Evolutionary conservation across 148 eudicot genomes (phyloP).

Genomic region (Amaranthus cruentus): DNA sequence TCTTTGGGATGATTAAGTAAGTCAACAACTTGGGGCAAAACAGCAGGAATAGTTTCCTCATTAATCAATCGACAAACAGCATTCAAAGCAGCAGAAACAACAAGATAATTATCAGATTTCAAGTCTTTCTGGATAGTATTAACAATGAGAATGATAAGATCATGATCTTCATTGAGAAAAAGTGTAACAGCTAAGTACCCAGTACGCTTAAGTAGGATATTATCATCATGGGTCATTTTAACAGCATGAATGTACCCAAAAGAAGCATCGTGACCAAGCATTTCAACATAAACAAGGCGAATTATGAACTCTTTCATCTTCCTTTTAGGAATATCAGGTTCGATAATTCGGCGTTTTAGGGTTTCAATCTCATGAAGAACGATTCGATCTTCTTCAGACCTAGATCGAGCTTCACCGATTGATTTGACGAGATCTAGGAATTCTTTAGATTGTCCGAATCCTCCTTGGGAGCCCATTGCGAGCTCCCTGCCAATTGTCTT

Average conservation of each 20-base stretch:
- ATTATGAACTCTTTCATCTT: constrained; percentile 88
- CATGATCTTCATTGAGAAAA: constrained; percentile 88
- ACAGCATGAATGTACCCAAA: constrained; percentile 94
- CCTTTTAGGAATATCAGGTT: constrained; percentile 75
- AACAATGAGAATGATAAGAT: constrained; percentile 81
- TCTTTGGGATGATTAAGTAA: constrained; percentile 72
- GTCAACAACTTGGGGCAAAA: constrained; percentile 87
- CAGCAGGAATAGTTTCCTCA: constrained; percentile 96
- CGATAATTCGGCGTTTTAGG: constrained; percentile 53
- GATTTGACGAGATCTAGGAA: constrained; percentile 90
- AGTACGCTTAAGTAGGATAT: constrained; percentile 55
- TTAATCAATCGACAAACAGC: constrained; percentile 85
- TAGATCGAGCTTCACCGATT: constrained; percentile 91
- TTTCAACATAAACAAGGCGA: constrained; percentile 74
- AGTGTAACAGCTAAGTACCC: constrained; percentile 91
- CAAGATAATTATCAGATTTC: constrained; percentile 81
- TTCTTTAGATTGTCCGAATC: constrained; percentile 82
- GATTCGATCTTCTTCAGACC: constrained; percentile 87
- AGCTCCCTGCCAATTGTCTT: constrained; percentile 86
- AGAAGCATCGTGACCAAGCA: constrained; percentile 91
- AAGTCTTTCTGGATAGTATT: constrained; percentile 98
- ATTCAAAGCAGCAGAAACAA: constrained; percentile 88
- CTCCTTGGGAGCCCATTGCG: constrained; percentile 93
- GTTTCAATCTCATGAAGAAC: constrained; percentile 69
- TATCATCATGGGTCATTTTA: constrained; percentile 89